Base-by-base conservation (phyloP, 345 rosid species). In the Trapa incisa region DNA sequence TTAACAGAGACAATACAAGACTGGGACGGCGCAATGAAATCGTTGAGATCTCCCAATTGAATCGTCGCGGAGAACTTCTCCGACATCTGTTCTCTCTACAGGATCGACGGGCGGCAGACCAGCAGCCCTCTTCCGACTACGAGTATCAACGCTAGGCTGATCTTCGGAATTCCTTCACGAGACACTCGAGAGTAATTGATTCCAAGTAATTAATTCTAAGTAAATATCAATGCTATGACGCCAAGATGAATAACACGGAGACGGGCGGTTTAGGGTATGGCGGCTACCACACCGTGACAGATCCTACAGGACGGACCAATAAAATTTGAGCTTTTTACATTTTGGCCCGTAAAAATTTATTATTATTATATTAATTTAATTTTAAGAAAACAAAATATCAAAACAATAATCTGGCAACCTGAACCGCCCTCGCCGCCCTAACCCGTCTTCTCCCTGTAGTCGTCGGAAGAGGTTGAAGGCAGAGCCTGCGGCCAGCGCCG, bases 21-120 rank as follows among this genome's bases (percentile, higher is more conserved):
- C 74, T 91, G 99, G 56, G 97, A 88, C 17, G 93, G 97, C n/a
- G 91, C 96, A 2, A 91, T 94, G 82, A 87, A 94, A 22, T 22
- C 29, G 29, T 22, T 22, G 29, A 22, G 29, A 85, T 94, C 99
- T 71, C 95, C 97, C 17, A 87, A 74, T 65, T 97, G 80, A 57
- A 93, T 79, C 43, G 92, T 75, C 70, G 99, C 88, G 47, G 99
- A 91, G 74, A 93, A 89, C 77, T 82, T 94, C 70, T 89, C 91
- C 73, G 96, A 86, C 99, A 91, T 91, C 67, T 45, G 64, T 37
- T 32, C 64, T 32, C 32, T 22, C 35, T n/a, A 64, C 47, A n/a
- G 47, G 47, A 64, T 15, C 32, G 47, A n/a, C 33, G 13, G 42
- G 66, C 47, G 32, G 66, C n/a, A 42, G 13, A 64, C 38, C 10